These are phyloP conservation scores for Inga oerstediana DNA, from an alignment of 306 rosid genomes.

Conservation along the genomic window DNA sequence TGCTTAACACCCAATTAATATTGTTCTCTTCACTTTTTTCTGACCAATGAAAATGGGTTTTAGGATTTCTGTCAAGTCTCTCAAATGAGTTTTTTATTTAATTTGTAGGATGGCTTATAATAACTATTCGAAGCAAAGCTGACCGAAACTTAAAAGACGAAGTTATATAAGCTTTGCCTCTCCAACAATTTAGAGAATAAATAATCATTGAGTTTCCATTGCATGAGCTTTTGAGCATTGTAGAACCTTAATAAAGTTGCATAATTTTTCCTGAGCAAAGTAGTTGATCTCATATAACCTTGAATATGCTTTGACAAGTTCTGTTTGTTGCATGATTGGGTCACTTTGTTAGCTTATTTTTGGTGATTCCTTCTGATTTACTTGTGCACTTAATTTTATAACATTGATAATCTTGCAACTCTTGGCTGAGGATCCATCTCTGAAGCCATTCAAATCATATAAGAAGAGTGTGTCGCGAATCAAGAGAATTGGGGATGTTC, in stretches of 20 bases:
- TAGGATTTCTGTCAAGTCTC: background rate
- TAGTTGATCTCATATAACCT: background rate
- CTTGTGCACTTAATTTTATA: background rate
- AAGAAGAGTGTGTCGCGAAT: constrained; percentile 61
- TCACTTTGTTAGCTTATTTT: background rate
- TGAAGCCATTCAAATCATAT: constrained; percentile 80
- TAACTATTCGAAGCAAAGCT: background rate
- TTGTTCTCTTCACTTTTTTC: background rate
- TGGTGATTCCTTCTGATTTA: constrained; percentile 12
- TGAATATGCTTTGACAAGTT: background rate
- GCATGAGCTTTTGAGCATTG: background rate
- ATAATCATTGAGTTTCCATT: background rate
- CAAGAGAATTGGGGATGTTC: constrained; percentile 69
- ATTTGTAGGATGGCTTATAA: background rate
- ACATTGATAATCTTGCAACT: constrained; percentile 56
- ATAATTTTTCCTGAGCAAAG: background rate
- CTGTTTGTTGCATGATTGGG: background rate
- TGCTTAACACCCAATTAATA: background rate
- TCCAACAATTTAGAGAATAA: background rate
- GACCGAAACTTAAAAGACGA: background rate
- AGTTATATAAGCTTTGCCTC: background rate
- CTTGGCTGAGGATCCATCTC: constrained; percentile 70
- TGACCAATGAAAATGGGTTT: background rate
- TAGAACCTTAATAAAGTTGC: background rate
- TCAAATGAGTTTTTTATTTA: constrained; percentile 6